phyloP scores from a whole-genome alignment of 1,284 basidiomycete species.

The Cerrena zonata region DNA sequence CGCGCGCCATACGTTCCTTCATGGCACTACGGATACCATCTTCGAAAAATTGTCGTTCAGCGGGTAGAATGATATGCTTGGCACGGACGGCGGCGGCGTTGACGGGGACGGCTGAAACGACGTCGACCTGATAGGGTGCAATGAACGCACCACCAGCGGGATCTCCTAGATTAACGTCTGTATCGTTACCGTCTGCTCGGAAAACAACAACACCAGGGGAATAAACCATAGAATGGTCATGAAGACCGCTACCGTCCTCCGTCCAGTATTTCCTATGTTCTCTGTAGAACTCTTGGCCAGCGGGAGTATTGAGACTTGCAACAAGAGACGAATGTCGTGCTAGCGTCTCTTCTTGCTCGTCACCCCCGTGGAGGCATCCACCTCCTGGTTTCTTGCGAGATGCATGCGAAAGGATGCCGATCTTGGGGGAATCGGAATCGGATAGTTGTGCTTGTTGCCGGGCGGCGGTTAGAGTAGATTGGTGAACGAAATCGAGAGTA shows the following conservation, averaged over 20 bases:
- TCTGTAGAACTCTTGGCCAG: constrained; percentile 38
- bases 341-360: constrained; percentile 43
- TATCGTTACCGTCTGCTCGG: constrained; percentile 35
- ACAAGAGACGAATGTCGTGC: constrained; percentile 42
- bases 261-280: constrained; percentile 32
- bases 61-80: constrained; percentile 33
- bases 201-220: constrained; percentile 44
- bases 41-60: constrained; percentile 31
- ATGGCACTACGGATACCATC: constrained; percentile 36
- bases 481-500: constrained; percentile 26
- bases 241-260: constrained; percentile 34
- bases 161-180: constrained; percentile 17
- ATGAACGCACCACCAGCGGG: constrained; percentile 30
- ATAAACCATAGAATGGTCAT: constrained; percentile 47
- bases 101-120: constrained; percentile 41
- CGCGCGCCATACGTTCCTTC: constrained; percentile 39
- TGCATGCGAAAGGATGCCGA: constrained; percentile 44
- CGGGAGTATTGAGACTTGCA: constrained; percentile 34
- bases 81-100: constrained; percentile 38
- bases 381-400: constrained; percentile 44
- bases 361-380: constrained; percentile 40
- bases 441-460: constrained; percentile 13
- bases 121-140: constrained; percentile 38
- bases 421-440: constrained; percentile 13
- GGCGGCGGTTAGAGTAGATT: constrained; percentile 31